Evolutionary conservation across 352 stramenopile genomes (phyloP).

Genomic region (Pythium scleroteichum): DNA sequence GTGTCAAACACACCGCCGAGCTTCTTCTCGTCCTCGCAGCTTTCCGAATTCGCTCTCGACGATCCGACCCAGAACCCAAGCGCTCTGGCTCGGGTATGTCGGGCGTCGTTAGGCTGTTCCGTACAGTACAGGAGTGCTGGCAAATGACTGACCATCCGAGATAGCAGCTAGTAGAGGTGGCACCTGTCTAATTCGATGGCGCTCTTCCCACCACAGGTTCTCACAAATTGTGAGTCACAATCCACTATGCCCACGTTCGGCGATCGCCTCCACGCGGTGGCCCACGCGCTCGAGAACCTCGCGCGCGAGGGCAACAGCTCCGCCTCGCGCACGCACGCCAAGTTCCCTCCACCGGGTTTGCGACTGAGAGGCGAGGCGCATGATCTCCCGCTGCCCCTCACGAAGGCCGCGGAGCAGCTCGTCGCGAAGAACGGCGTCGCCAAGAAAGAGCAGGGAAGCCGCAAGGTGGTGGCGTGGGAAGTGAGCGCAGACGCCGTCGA

Average conservation of each 20-base stretch:
- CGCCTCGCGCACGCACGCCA: background rate
- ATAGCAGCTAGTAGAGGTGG: no score
- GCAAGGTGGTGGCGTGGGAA: slow-evolving; percentile 1
- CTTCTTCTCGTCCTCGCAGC: no score
- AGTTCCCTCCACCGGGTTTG: slow-evolving; percentile 15
- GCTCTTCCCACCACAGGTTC: background rate
- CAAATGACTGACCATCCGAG: no score
- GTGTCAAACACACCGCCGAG: no score
- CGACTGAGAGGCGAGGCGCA: background rate
- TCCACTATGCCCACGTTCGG: background rate
- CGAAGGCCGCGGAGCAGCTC: background rate
- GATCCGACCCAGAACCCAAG: no score
- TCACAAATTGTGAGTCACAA: background rate
- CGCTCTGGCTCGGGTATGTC: no score
- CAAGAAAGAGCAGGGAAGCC: background rate
- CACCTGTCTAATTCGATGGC: background rate
- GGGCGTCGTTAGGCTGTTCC: no score
- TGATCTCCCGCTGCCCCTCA: slow-evolving; percentile 6
- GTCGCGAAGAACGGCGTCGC: background rate
- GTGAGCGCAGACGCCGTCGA: background rate
- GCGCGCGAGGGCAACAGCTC: slow-evolving; percentile 9
- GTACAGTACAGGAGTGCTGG: no score
- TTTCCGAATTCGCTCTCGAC: no score
- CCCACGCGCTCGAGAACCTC: slow-evolving; percentile 12
- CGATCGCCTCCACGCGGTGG: background rate